Percentiles rank a stretch among this genome's conserved stretches.
Evolutionary conservation across 148 eudicot species (phyloP).

Genomic region (Mesembryanthemum crystallinum): DNA sequence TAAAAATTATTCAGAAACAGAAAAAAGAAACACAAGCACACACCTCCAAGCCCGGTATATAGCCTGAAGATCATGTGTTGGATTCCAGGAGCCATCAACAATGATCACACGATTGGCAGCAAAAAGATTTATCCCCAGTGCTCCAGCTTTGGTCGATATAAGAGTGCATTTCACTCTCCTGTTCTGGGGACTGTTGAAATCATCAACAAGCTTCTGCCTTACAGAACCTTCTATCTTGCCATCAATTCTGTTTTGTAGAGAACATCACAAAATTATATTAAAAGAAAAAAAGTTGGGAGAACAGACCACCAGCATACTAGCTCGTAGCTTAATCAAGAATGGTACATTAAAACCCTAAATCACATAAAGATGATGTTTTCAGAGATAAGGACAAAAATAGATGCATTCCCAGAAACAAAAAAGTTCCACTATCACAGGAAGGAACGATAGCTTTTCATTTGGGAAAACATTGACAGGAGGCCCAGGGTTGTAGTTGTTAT

Average conservation of each 20-base stretch:
- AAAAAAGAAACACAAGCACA: conserved; percentile 11
- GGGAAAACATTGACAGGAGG: background rate
- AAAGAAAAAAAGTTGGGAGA: background rate
- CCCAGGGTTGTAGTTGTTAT: too few relatives aligned
- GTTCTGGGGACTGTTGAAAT: conserved; percentile 73
- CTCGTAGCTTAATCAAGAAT: background rate
- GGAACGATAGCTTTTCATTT: background rate
- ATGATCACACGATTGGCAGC: conserved; percentile 97
- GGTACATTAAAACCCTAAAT: background rate
- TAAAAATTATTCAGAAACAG: background rate
- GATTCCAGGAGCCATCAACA: conserved; percentile 98
- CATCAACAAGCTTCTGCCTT: conserved; percentile 85
- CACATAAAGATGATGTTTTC: background rate
- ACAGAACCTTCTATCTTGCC: conserved; percentile 81
- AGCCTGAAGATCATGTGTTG: conserved; percentile 98
- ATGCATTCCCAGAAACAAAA: background rate
- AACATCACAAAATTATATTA: conserved; percentile 5
- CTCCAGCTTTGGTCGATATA: conserved; percentile 96
- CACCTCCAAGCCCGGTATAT: conserved; percentile 97
- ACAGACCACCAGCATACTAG: conserved; percentile 1
- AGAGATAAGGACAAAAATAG: background rate
- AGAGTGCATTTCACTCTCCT: conserved; percentile 84
- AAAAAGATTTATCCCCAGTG: conserved; percentile 90
- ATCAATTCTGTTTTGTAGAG: conserved; percentile 64
- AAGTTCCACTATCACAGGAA: background rate